These are phyloP conservation scores for Royoungia palumana DNA, from an alignment of 768 basidiomycete genomes.

Conservation along the genomic window DNA sequence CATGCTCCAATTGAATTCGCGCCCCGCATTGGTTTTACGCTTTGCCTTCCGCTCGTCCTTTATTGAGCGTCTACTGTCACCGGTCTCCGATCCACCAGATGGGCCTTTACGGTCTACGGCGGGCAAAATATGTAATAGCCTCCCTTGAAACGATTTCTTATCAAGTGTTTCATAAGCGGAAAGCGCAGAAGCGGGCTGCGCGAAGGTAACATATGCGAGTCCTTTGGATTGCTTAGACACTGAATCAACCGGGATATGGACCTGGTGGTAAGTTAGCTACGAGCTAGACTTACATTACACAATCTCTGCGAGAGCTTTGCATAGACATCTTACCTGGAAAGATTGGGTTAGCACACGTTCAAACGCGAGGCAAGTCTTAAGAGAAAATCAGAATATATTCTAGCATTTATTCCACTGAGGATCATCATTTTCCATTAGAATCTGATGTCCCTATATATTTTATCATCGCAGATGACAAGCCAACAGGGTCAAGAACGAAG, in stretches of 20 bases:
- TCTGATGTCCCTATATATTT: conserved; percentile 49
- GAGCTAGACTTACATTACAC: not conserved
- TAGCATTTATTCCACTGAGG: conserved; percentile 55
- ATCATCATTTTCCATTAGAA: conserved; percentile 30
- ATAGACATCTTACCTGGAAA: conserved; percentile 13
- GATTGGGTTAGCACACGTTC: conserved; percentile 1
- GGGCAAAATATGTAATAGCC: conserved; percentile 85
- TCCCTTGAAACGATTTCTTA: conserved; percentile 84
- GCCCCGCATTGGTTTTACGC: conserved; percentile 64
- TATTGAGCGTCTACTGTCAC: conserved; percentile 47
- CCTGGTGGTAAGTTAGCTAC: conserved; percentile 31
- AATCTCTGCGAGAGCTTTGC: not conserved
- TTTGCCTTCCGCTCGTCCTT: conserved; percentile 59
- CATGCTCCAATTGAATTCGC: conserved; percentile 90
- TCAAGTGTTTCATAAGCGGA: conserved; percentile 78
- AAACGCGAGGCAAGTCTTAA: not conserved
- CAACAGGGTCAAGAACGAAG: not conserved
- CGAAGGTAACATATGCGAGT: conserved; percentile 58
- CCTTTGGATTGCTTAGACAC: conserved; percentile 52
- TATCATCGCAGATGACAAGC: conserved; percentile 35
- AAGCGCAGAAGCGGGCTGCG: conserved; percentile 46
- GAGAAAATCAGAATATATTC: conserved; percentile 35
- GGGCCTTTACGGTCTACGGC: conserved; percentile 67
- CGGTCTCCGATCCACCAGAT: conserved; percentile 38
- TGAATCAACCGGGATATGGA: conserved; percentile 55